These are phyloP conservation scores for Cladosporium sp. DNA, from an alignment of 2,329 filamentous ascomycete species.

Conservation along the genomic window DNA sequence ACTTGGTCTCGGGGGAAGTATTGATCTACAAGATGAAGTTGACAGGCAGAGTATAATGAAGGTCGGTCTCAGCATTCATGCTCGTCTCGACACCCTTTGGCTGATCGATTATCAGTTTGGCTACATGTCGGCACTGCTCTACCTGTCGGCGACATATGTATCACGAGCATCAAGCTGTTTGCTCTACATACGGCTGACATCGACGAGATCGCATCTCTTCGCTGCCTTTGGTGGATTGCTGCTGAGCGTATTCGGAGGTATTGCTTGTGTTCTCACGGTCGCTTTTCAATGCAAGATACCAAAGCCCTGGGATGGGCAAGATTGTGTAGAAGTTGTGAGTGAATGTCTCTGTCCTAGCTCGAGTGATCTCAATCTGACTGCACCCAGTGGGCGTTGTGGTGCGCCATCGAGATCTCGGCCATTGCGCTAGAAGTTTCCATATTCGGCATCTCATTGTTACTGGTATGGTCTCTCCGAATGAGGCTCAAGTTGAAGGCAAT, in stretches of 20 bases:
- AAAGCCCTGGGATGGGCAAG: conserved; percentile 20
- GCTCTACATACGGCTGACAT: conserved; percentile 24
- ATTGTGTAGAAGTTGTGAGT: conserved; percentile 17
- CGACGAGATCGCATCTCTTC: conserved; percentile 15
- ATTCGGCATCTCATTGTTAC: conserved; percentile 18
- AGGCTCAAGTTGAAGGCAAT: conserved; percentile 19
- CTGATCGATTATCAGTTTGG: neutral
- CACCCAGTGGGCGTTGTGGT: conserved; percentile 17
- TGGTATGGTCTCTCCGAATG: conserved; percentile 27
- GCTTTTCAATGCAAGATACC: conserved; percentile 24
- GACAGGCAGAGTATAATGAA: neutral
- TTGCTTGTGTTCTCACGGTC: conserved; percentile 15
- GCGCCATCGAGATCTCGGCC: conserved; percentile 17
- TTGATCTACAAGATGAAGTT: neutral
- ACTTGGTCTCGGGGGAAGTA: conserved; percentile 20
- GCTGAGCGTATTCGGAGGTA: conserved; percentile 14
- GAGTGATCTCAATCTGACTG: neutral
- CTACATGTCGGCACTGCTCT: neutral
- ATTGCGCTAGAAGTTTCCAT: conserved; percentile 21
- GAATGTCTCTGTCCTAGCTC: neutral
- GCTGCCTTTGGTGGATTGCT: conserved; percentile 16
- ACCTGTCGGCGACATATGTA: conserved; percentile 10
- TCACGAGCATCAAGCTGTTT: conserved; percentile 24
- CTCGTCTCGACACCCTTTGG: too few species aligned
- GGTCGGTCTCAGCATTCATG: too few species aligned